Conservation (phyloP, 495 filamentous ascomycete species). For the Podospora australis region DNA sequence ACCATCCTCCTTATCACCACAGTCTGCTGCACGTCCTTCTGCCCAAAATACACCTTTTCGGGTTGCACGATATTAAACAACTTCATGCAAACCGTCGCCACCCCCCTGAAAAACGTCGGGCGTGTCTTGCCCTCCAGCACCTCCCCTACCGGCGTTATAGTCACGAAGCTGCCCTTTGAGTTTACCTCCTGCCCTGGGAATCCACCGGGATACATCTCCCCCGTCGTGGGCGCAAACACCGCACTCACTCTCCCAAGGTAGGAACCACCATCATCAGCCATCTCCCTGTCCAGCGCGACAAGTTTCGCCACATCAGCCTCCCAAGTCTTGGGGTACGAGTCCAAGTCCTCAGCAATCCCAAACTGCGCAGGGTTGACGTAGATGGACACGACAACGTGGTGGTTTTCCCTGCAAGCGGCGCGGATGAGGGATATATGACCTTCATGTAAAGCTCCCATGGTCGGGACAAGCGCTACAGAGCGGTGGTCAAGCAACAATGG, state of each 20-base stretch:
- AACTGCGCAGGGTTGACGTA: slow-evolving; percentile 98
- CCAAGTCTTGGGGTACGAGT: slow-evolving; percentile 87
- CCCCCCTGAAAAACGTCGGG: slow-evolving; percentile 95
- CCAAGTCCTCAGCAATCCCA: slow-evolving; percentile 80
- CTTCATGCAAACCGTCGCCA: slow-evolving; percentile 96
- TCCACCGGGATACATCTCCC: slow-evolving; percentile 78
- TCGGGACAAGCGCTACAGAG: slow-evolving; percentile 83
- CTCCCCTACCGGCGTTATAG: slow-evolving; percentile 72
- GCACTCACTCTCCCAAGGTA: slow-evolving; percentile 65
- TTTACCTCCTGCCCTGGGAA: slow-evolving; percentile 75
- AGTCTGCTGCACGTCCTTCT: slow-evolving; percentile 97
- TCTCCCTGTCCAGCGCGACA: slow-evolving; percentile 60
- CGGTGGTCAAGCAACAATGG: slow-evolving; percentile 60
- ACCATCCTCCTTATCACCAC: slow-evolving; percentile 84
- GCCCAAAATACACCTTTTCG: slow-evolving; percentile 89
- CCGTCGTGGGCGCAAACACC: slow-evolving; percentile 77
- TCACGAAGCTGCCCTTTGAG: slow-evolving; percentile 85
- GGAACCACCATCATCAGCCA: slow-evolving; percentile 47
- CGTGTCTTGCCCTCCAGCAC: slow-evolving; percentile 77
- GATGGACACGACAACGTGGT: slow-evolving; percentile 78
- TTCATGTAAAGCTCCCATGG: slow-evolving; percentile 92
- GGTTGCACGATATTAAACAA: slow-evolving; percentile 87
- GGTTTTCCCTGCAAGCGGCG: slow-evolving; percentile 75
- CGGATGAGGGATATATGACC: slow-evolving; percentile 87
- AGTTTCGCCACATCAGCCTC: slow-evolving; percentile 63